phyloP scores from a whole-genome alignment of 257 asterid genomes.

The Vinca minor region DNA sequence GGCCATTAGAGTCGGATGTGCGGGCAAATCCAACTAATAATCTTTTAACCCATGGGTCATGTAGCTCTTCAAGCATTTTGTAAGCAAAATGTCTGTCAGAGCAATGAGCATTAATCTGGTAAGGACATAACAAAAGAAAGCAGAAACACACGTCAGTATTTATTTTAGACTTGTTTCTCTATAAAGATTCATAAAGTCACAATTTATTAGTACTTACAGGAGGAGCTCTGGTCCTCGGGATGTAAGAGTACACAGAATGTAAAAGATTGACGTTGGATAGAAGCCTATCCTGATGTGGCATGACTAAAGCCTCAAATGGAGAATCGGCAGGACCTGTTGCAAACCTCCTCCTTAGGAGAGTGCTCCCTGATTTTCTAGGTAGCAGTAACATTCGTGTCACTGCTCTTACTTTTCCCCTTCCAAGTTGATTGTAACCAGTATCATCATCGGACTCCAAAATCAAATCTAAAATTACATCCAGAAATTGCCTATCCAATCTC shows the following conservation, averaged over 20 bases:
- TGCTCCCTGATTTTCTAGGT: constrained; percentile 53
- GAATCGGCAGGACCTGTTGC: constrained; percentile 67
- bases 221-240: constrained; percentile 91
- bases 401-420: constrained; percentile 67
- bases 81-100: constrained; percentile 83
- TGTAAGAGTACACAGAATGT: constrained; percentile 80
- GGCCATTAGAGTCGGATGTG: constrained; percentile 86
- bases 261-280: constrained; percentile 56
- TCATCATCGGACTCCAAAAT: constrained; percentile 50
- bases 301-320: constrained; percentile 79
- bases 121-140: constrained; percentile 12
- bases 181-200: not conserved
- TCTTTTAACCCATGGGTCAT: constrained; percentile 94
- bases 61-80: constrained; percentile 75
- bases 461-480: constrained; percentile 49
- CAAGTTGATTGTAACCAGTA: constrained; percentile 36
- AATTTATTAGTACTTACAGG: constrained; percentile 51
- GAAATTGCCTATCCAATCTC: constrained; percentile 47
- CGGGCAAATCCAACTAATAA: constrained; percentile 85
- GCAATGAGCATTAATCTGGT: constrained; percentile 69
- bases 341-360: constrained; percentile 37
- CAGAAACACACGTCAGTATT: not conserved
- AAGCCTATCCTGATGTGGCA: constrained; percentile 69
- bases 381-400: constrained; percentile 76
- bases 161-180: not conserved